These are phyloP conservation scores for Fusarium virguliforme DNA, from an alignment of 2,329 filamentous ascomycete genomes.

Conservation along the genomic window DNA sequence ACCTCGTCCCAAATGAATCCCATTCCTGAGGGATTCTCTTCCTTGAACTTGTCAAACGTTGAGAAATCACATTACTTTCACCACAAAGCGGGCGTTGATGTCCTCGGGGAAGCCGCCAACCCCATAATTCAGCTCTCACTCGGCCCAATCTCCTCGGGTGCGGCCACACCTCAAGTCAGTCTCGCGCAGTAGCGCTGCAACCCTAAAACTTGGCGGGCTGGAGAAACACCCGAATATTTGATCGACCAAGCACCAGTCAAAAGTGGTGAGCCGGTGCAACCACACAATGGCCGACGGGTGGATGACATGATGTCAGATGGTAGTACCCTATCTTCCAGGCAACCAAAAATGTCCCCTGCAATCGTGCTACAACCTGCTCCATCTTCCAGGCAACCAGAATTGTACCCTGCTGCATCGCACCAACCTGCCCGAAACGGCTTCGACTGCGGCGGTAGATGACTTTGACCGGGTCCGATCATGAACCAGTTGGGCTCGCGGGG, in stretches of 20 bases:
- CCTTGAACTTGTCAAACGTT: not conserved
- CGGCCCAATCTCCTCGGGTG: slow-evolving; percentile 3
- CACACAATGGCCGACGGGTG: not conserved
- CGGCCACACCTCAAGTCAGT: not conserved
- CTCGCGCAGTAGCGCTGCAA: not conserved
- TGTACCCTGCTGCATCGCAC: slow-evolving; percentile 6
- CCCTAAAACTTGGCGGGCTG: not conserved
- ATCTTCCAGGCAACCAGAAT: slow-evolving; percentile 12
- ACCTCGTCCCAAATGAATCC: slow-evolving; percentile 5
- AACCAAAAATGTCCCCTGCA: slow-evolving; percentile 16
- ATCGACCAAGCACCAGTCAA: not conserved
- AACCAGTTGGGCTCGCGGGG: slow-evolving; percentile 1
- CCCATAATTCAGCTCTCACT: slow-evolving; percentile 10
- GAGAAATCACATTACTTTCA: slow-evolving; percentile 4
- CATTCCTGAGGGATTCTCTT: slow-evolving; percentile 5
- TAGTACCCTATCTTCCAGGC: slow-evolving; percentile 9
- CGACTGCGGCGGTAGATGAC: not conserved
- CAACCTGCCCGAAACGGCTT: slow-evolving; percentile 12
- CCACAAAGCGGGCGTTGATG: not conserved
- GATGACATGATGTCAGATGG: slow-evolving; percentile 19
- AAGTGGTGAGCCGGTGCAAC: slow-evolving; percentile 6
- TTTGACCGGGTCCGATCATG: slow-evolving; percentile 8
- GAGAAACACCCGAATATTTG: slow-evolving; percentile 5
- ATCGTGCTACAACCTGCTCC: slow-evolving; percentile 11
- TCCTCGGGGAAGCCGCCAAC: slow-evolving; percentile 5